Percentiles rank a stretch among this genome's conserved stretches.
These are phyloP conservation scores for Thalassiosira sp. DNA, from an alignment of 352 stramenopile species.

Conservation along the genomic window DNA sequence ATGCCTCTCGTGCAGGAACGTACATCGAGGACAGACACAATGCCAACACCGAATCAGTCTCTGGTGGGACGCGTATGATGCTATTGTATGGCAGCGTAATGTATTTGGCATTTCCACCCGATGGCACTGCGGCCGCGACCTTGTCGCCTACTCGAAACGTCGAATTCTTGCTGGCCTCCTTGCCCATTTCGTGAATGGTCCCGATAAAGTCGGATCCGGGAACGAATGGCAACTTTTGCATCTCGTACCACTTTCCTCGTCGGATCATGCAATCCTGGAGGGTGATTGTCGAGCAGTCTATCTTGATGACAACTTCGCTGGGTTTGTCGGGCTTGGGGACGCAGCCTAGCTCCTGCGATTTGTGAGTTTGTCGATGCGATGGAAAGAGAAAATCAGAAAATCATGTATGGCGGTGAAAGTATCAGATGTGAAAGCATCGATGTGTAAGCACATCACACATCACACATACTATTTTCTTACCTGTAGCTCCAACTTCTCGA, in stretches of 20 bases:
- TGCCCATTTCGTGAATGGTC: conserved; percentile 56
- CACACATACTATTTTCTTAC: conserved; percentile 8
- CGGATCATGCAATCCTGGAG: conserved; percentile 72
- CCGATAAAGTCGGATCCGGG: conserved; percentile 74
- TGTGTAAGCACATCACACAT: not conserved
- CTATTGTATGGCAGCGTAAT: conserved; percentile 51
- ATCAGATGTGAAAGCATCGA: not conserved
- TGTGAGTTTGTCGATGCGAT: too few species aligned
- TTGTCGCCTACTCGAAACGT: conserved; percentile 51
- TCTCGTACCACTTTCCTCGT: conserved; percentile 59
- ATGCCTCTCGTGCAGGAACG: conserved; percentile 64
- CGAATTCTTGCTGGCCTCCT: conserved; percentile 18
- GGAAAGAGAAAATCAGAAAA: too few species aligned
- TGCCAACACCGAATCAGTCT: conserved; percentile 58
- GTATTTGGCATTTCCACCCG: conserved; percentile 74
- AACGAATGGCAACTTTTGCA: conserved; percentile 57
- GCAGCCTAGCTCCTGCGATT: not conserved
- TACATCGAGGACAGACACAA: conserved; percentile 68
- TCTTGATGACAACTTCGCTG: conserved; percentile 31
- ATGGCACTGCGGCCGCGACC: conserved; percentile 54
- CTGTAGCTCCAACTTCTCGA: conserved; percentile 42
- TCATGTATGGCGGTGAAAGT: not conserved
- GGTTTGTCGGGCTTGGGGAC: conserved; percentile 12
- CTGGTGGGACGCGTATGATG: conserved; percentile 62
- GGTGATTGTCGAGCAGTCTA: conserved; percentile 63